These are phyloP conservation scores for Sclerotinia spermophila DNA, from an alignment of 2,329 filamentous ascomycete species.

Conservation along the genomic window DNA sequence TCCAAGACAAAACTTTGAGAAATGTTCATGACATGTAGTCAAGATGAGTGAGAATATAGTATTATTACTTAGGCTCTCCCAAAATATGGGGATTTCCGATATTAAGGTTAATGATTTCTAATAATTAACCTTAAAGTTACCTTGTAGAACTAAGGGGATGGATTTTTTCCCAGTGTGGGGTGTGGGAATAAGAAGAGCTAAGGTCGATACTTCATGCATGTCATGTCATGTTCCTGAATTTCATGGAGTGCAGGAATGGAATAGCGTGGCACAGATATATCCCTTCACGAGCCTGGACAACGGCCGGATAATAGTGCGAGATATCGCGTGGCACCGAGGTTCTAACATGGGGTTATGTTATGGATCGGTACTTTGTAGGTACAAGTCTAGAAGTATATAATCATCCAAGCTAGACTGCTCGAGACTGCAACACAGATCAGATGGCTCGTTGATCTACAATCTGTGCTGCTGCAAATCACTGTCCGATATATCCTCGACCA, in stretches of 20 bases:
- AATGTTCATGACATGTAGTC: not conserved
- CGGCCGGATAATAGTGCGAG: not conserved
- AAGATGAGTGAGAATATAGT: not conserved
- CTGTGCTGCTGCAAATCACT: not conserved
- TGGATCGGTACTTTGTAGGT: too few species aligned
- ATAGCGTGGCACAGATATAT: too few species aligned
- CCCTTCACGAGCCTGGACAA: not conserved
- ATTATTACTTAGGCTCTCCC: not conserved
- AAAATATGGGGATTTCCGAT: not conserved
- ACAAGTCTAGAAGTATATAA: not conserved
- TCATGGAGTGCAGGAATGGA: not conserved
- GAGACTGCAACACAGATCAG: not conserved
- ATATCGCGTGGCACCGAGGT: not conserved
- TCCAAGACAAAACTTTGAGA: not conserved
- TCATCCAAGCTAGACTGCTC: not conserved
- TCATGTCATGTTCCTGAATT: too few species aligned
- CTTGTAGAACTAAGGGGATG: too few species aligned
- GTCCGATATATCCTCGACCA: not conserved
- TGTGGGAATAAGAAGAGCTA: slow-evolving; percentile 3
- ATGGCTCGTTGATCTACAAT: not conserved
- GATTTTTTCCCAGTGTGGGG: not conserved
- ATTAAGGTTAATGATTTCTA: not conserved
- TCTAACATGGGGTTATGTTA: not conserved
- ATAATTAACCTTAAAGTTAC: too few species aligned
- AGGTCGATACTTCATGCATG: not conserved